phyloP scores from a whole-genome alignment of 2,329 filamentous ascomycete species.

The Rugonectria rugulosa region DNA sequence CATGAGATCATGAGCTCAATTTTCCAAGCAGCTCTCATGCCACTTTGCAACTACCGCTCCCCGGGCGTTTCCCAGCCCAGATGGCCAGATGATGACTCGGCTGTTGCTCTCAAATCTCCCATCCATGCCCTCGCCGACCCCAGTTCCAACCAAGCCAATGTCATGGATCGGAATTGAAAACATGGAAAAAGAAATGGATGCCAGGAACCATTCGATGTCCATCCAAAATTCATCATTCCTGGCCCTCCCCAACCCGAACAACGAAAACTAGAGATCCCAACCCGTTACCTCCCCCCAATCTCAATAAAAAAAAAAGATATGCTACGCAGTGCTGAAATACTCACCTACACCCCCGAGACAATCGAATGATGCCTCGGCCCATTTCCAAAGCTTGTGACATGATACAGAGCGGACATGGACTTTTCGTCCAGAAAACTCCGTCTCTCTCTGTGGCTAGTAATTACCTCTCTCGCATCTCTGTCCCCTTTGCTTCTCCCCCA shows the following conservation, averaged over 20 bases:
- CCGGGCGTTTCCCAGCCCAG: neutral
- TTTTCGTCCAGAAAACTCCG: neutral
- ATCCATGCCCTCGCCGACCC: constrained; percentile 1
- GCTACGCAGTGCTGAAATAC: neutral
- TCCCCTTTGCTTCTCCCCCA: constrained; percentile 27
- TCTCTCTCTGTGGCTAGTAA: neutral
- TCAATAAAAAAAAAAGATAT: neutral
- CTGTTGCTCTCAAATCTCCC: neutral
- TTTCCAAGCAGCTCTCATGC: neutral
- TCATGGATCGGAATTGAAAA: neutral
- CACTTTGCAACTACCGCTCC: neutral
- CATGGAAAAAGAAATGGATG: neutral
- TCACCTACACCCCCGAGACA: neutral
- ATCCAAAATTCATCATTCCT: neutral
- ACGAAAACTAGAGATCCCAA: constrained; percentile 2
- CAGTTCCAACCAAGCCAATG: neutral
- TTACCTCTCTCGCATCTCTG: constrained; percentile 25
- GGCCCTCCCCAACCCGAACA: constrained; percentile 1
- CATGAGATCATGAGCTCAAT: constrained; percentile 1
- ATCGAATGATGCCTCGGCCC: constrained; percentile 10
- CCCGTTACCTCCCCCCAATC: neutral
- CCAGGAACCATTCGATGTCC: neutral
- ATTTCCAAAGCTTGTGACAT: constrained; percentile 13
- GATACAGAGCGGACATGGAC: neutral
- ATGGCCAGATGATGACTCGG: constrained; percentile 2